phyloP scores from a whole-genome alignment of 2,329 filamentous ascomycete genomes.

The Ascomycota sp. region DNA sequence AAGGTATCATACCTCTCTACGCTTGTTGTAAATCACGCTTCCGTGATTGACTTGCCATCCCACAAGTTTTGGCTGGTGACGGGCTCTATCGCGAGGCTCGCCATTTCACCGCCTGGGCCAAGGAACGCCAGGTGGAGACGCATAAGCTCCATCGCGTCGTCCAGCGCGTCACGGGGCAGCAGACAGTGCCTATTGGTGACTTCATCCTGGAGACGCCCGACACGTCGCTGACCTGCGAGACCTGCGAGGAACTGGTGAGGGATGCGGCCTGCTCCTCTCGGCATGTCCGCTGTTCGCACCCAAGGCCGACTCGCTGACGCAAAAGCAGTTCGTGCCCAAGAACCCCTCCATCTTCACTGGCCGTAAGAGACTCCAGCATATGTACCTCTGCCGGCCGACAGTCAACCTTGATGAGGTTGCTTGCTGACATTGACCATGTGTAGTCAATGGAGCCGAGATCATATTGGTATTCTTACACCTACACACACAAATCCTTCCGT shows the following conservation, averaged over 20 bases:
- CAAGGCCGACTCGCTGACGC: no score
- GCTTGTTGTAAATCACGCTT: no score
- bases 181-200: conserved; percentile 1
- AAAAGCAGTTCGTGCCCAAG: neutral
- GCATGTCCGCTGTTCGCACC: neutral
- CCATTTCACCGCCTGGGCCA: conserved; percentile 2
- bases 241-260: conserved; percentile 1
- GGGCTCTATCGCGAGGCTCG: conserved; percentile 1
- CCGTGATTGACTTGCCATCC: no score
- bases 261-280: neutral
- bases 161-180: neutral
- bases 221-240: neutral
- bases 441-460: conserved; percentile 1
- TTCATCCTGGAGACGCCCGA: conserved; percentile 1
- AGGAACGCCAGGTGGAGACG: neutral
- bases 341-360: conserved; percentile 1
- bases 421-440: no score
- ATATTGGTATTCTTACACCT: no score
- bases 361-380: no score
- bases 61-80: conserved; percentile 1
- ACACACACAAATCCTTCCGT: no score
- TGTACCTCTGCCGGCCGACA: no score
- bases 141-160: conserved; percentile 1
- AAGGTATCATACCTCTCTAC: no score
- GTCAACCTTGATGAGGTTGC: no score